Evolutionary conservation across 2,329 filamentous ascomycete species (phyloP).

Genomic region (Sphaerulina musiva): DNA sequence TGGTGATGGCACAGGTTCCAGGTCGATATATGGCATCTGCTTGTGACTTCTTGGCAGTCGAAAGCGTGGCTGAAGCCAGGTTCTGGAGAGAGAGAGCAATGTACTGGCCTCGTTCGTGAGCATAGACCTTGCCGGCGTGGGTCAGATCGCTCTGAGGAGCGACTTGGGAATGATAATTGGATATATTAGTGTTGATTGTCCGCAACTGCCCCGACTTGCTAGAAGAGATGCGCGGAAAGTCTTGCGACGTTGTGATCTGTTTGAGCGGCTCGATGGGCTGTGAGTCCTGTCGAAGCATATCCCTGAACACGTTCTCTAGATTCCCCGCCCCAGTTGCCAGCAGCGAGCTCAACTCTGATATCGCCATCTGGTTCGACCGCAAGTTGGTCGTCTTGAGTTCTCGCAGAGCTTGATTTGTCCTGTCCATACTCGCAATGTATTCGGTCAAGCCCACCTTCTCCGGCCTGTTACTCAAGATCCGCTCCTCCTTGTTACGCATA

Average conservation of each 20-base stretch:
- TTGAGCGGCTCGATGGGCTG: slow-evolving; percentile 80
- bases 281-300: slow-evolving; percentile 70
- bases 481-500: slow-evolving; percentile 84
- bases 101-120: slow-evolving; percentile 79
- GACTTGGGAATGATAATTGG: slow-evolving; percentile 25
- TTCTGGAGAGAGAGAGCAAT: slow-evolving; percentile 77
- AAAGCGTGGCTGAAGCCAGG: slow-evolving; percentile 74
- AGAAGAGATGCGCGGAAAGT: slow-evolving; percentile 70
- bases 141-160: slow-evolving; percentile 27
- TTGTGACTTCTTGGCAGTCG: slow-evolving; percentile 65
- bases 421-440: slow-evolving; percentile 84
- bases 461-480: slow-evolving; percentile 72
- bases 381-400: slow-evolving; percentile 88
- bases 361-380: slow-evolving; percentile 82
- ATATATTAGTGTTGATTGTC: slow-evolving; percentile 59
- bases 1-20: slow-evolving; percentile 84
- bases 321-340: slow-evolving; percentile 74
- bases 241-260: slow-evolving; percentile 74
- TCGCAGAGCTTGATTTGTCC: slow-evolving; percentile 73
- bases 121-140: slow-evolving; percentile 73
- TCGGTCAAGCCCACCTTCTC: slow-evolving; percentile 73
- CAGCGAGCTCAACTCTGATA: slow-evolving; percentile 69
- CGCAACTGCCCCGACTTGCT: slow-evolving; percentile 70
- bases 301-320: slow-evolving; percentile 76
- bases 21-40: slow-evolving; percentile 77